Evolutionary conservation across 805 yeast species (phyloP).

Genomic region (Aciculoconidium aculeatum): DNA sequence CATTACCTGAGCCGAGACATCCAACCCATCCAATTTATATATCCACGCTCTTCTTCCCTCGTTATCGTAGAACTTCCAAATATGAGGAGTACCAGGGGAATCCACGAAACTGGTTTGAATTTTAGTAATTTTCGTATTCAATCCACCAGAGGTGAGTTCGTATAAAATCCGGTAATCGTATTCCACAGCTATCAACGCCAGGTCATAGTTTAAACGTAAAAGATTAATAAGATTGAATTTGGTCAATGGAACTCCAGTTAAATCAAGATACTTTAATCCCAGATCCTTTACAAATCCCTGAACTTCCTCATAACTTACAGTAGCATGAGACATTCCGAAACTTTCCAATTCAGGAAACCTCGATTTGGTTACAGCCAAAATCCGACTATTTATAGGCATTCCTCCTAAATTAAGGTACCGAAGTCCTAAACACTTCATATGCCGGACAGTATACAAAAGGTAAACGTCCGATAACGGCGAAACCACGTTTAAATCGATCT

Average conservation of each 20-base stretch:
- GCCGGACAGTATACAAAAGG: slow-evolving; percentile 38
- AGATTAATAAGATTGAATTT: slow-evolving; percentile 45
- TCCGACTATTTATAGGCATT: slow-evolving; percentile 44
- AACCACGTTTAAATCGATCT: slow-evolving; percentile 58
- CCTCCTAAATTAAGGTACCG: slow-evolving; percentile 60
- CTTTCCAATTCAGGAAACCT: slow-evolving; percentile 38
- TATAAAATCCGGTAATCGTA: slow-evolving; percentile 52
- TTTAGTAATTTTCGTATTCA: slow-evolving; percentile 23
- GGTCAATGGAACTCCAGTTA: slow-evolving; percentile 58
- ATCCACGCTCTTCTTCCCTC: slow-evolving; percentile 84
- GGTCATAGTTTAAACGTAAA: slow-evolving; percentile 21
- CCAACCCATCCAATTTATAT: slow-evolving; percentile 37
- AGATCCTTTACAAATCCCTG: slow-evolving; percentile 26
- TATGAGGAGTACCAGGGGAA: slow-evolving; percentile 22
- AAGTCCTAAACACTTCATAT: slow-evolving; percentile 40
- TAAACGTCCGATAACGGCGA: slow-evolving; percentile 50
- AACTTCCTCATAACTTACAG: slow-evolving; percentile 33
- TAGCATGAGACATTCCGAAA: slow-evolving; percentile 36
- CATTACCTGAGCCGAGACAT: slow-evolving; percentile 26
- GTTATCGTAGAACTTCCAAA: slow-evolving; percentile 50
- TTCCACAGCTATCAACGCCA: slow-evolving; percentile 54
- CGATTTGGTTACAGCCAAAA: slow-evolving; percentile 31
- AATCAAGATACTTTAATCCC: slow-evolving; percentile 54
- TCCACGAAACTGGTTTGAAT: slow-evolving; percentile 24
- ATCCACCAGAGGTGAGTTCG: slow-evolving; percentile 38